Base-by-base conservation (phyloP, 306 rosid species). In the Pterocarpus santalinus region DNA sequence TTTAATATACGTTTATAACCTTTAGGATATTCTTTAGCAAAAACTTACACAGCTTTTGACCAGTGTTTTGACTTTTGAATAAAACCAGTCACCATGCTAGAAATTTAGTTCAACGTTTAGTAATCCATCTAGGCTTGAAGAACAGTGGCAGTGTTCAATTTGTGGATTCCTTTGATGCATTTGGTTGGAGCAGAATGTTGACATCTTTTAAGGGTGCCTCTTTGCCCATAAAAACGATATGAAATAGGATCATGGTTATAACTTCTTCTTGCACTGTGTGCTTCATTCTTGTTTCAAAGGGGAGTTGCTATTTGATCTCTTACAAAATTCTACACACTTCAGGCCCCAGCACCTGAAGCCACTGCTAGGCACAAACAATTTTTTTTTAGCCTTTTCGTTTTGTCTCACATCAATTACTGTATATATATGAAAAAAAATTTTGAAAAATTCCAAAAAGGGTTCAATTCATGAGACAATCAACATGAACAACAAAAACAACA, bases 241-340 rank as follows among this genome's bases (percentile, higher is more conserved):
- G 61, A 16, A 10, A 22, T 4, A 61, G 38, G 39, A 28, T 61
- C 66, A 30, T 61, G 66, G 2, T 32, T 11, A 61, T 3, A 2
- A 39, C 38, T 61, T 28, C n/a, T 32, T 61, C 15, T 61, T 30
- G 39, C 14, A 61, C 16, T 10, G 66, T 61, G 47, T 14, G 10
- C 11, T 51, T 51, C 57, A 51, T 51, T 51, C 57, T 34, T 33
- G 16, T 63, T 63, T 63, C 69, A 63, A 63, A 63, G 10, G 69
- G 69, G 60, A 15, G 22, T 7, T 35, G 44, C 11, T 14, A 33
- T 15, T 35, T 36, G 69, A 64, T 35, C 28, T 36, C 44, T 15
- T 64, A 35, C 69, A 0, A 64, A 64, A 64, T 64, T 7, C 28
- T 5, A 64, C 2, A 35, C 11, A 15, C 43, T 35, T 13, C 4